A percentile compares a stretch with the other conserved stretches of the same genome.
Conservation (phyloP, 164 flowering plant species). For the Chimonanthus praecox region DNA sequence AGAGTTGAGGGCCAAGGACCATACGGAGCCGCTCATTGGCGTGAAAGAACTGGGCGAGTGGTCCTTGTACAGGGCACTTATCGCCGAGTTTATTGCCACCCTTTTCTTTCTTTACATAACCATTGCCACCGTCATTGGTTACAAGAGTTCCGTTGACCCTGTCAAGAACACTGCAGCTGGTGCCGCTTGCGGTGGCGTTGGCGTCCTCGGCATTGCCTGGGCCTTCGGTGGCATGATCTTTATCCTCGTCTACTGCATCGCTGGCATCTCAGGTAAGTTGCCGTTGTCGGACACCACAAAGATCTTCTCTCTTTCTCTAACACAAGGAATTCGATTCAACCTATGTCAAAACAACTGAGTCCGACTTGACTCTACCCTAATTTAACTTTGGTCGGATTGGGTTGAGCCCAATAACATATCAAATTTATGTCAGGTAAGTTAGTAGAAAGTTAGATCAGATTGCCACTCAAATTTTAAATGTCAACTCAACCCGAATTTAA, state of each 20-base stretch:
- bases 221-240: constrained; percentile 72
- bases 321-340: no score
- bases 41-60: constrained; percentile 34
- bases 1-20: constrained; percentile 38
- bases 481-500: no score
- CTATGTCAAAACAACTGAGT: no score
- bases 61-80: constrained; percentile 60
- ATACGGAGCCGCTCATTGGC: constrained; percentile 44
- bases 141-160: constrained; percentile 34
- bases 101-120: constrained; percentile 56
- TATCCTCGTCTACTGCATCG: constrained; percentile 63
- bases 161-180: neutral
- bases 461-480: no score
- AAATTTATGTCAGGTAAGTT: no score
- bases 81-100: constrained; percentile 61
- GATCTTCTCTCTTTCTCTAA: no score
- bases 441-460: no score
- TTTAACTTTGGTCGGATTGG: no score
- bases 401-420: no score
- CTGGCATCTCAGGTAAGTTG: constrained; percentile 50
- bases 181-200: constrained; percentile 49
- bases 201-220: constrained; percentile 65
- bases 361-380: no score
- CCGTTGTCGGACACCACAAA: no score
- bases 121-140: constrained; percentile 50